Base-by-base conservation (phyloP, 2,329 filamentous ascomycete species). In the Cercospora sp. region DNA sequence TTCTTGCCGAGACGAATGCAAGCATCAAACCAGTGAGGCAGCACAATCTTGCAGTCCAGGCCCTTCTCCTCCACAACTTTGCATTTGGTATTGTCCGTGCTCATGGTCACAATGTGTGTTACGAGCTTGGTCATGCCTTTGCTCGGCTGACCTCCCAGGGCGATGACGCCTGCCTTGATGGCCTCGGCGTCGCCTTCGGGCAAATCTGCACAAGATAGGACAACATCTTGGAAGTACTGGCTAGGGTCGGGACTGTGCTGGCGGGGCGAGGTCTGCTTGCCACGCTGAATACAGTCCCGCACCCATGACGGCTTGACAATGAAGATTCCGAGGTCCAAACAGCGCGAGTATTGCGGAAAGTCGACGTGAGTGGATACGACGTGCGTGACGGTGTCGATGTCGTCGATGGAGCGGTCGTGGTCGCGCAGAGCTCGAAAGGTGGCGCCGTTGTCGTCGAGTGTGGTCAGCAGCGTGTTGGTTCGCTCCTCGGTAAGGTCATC, bases 11-110 rank as follows among this genome's bases (percentile, higher is more conserved):
- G 87, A 79, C 92, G 95, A 73, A 99, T 87, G 80, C 95, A 99
- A 78, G 97, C 94, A 74, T 98, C 94, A 77, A 99, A 97, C 93
- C 95, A 98, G 77, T 98, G 95, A 42, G 95, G 95, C 63, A 99
- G 84, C 18, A 99, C 92, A 68, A 97, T 90, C 79, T 93, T 94
- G 79, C 88, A 88, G 64, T 88, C 88, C 64, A 92, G 83, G 2
- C 86, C 86, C 79, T 90, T 96, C 8, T 85, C 82, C 53, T 83
- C 72, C 0, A 90, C 90, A 64, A 87, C 78, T 69, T 85, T 77
- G 69, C 90, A 91, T 78, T 93, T 93, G 2, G 89, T 86, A 65
- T 94, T 87, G 36, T 94, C 89, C 78, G 91, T 84, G 5, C 88
- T 88, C 69, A 97, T 82, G 5, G 94, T 92, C 68, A 97, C 94